Evolutionary conservation across 73 alveolate species (phyloP).

Genomic region (Paramecium sexaurelia): DNA sequence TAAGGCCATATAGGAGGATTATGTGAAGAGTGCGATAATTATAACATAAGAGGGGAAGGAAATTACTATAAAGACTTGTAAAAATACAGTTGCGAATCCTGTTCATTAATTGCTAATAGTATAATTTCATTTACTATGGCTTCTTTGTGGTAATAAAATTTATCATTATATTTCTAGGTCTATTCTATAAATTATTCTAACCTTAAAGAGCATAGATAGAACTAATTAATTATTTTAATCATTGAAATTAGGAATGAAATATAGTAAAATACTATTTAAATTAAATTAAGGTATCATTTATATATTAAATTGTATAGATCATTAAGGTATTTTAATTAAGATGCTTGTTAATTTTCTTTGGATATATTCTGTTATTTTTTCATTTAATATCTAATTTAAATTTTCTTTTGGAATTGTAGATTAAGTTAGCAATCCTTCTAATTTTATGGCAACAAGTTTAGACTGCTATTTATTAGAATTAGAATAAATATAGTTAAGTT

Average conservation of each 20-base stretch:
- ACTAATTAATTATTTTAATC: not conserved
- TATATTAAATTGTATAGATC: not conserved
- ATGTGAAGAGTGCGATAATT: constrained; percentile 1
- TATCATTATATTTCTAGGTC: not conserved
- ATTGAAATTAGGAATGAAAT: not conserved
- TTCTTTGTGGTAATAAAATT: not conserved
- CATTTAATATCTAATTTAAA: not conserved
- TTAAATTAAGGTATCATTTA: not conserved
- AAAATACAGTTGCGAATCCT: not conserved
- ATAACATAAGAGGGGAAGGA: not conserved
- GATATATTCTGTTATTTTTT: not conserved
- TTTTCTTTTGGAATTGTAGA: not conserved
- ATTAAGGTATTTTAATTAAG: not conserved
- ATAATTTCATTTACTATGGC: not conserved
- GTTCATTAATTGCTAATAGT: not conserved
- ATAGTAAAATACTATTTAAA: not conserved
- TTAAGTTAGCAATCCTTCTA: not conserved
- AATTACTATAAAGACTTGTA: not conserved
- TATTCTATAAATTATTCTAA: not conserved
- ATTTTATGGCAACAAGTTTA: not conserved
- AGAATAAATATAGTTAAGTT: not conserved
- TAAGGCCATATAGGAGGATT: not conserved
- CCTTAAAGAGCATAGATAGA: not conserved
- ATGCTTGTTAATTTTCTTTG: not conserved
- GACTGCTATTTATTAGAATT: not conserved